Evolutionary conservation across 345 rosid genomes (phyloP), one percentile per base, ranked within the genome.

Genomic region (Salix purpurea): DNA sequence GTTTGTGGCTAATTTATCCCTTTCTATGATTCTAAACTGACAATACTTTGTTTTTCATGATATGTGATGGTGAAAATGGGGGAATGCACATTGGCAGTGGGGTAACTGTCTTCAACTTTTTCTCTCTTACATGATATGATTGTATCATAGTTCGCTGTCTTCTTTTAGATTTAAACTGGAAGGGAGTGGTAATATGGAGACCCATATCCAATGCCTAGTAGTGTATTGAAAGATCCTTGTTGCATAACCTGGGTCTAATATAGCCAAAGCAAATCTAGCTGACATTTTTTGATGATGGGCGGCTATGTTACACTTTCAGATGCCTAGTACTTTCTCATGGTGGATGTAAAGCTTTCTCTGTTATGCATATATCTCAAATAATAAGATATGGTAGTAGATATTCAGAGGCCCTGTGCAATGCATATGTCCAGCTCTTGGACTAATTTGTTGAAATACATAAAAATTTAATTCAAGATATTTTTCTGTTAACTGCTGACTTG

Each of bases 61-160:
- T 81, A 50, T 69, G 11, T 77, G 82, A 80, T 86, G 86, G 84
- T 76, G 66, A 77, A 75, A 73, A 13, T 78, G 64, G 34, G 83
- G 86, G 76, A 77, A 83, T 78, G 65, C 74, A 8, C 67, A 62
- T 70, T 85, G 78, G 65, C 87, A 95, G 99, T 95, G 99, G 99
- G 99, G 99, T 93, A 91, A 88, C 40, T 30, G 12, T 87, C 82
- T 82, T 80, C 77, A 73, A 48, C 81, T 78, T 68, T 72, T 67
- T 14, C 74, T 69, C 30, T 74, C 5, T 42, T 75, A 60, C 70
- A 78, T 85, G 39, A 54, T 48, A 75, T 68, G 58, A 42, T 71
- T 77, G 50, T 30, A 23, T 32, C 66, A n/a, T 65, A 30, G 0
- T 83, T 56, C 28, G 9, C 26, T 69, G 54, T 32, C 5, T 4